Evolutionary conservation across 306 rosid species (phyloP), one percentile per base, ranked within the genome.

Genomic region (Fragaria nilgerrensis): DNA sequence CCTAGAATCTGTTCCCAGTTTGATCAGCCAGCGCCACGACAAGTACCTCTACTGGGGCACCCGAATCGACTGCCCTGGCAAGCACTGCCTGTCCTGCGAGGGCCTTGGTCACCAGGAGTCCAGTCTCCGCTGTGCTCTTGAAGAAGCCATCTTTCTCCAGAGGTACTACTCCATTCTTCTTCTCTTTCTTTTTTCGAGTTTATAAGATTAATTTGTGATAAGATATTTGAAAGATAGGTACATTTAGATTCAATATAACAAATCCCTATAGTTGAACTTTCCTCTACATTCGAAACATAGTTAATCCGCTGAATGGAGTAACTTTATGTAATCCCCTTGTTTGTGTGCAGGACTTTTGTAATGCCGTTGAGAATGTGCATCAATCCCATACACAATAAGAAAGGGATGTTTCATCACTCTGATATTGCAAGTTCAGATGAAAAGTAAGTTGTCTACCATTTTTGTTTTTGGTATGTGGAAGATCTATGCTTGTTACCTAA

Each of bases 91-190:
- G 2, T 81, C 96, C 22, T 95, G 98, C n/a, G 98, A 86, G 74
- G 99, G 99, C 48, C 85, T 95, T 75, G 99, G 96, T 61, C 98
- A 95, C 82, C 98, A 95, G 78, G 99, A 95, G 71, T 92, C 99
- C n/a, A 95, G 99, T 87, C 97, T 95, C 80, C 79, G 99, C 76
- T 91, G 99, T 44, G 99, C 97, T 62, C 94, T 95, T 5, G 97
- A 92, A 82, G 99, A 95, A 55, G 97, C 99, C 66, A 61, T 91
- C 81, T 92, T 80, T 43, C 98, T 95, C 47, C 75, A 39, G 22
- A 91, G 90, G 91, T 87, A 75, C 9, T 29, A 29, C 0, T 9
- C 39, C 39, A 7, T 5, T 6, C 36, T 64, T 11, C 20, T 1
- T 52, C 15, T 22, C 34, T 32, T 32, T 32, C 34, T 32, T 32